phyloP scores from a whole-genome alignment of 495 filamentous ascomycete species.

The Sporormia fimetaria region DNA sequence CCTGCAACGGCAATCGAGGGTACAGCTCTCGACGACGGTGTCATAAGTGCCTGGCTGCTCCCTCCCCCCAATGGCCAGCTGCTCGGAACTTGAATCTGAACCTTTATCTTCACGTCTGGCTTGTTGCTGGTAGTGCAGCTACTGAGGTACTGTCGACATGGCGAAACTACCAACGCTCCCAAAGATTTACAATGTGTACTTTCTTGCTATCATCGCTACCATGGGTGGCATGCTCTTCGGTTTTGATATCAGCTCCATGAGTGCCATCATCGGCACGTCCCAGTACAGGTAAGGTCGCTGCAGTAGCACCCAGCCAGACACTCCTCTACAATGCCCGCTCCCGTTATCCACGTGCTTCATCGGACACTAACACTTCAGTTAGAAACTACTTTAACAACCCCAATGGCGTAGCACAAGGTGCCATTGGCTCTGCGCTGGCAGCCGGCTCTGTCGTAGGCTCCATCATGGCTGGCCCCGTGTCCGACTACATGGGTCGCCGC shows the following conservation, averaged over 20 bases:
- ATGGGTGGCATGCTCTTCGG: constrained; percentile 38
- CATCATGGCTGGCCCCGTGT: constrained; percentile 51
- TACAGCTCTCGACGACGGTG: too few relatives aligned
- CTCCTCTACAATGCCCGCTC: too few relatives aligned
- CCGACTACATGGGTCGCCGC: constrained; percentile 54
- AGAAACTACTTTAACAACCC: constrained; percentile 22
- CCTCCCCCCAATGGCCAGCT: too few relatives aligned
- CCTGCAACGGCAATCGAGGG: too few relatives aligned
- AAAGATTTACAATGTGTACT: constrained; percentile 51
- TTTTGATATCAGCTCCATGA: constrained; percentile 62
- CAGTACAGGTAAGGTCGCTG: constrained; percentile 49
- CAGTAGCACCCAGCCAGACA: too few relatives aligned
- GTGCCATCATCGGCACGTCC: constrained; percentile 56
- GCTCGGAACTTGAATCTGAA: too few relatives aligned
- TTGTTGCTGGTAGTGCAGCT: too few relatives aligned
- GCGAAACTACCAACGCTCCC: constrained; percentile 32
- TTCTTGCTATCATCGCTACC: constrained; percentile 51
- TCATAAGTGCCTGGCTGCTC: too few relatives aligned
- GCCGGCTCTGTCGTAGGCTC: constrained; percentile 57
- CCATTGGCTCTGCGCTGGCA: constrained; percentile 54
- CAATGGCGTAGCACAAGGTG: constrained; percentile 42
- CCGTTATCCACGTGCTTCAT: not conserved
- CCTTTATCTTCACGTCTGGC: too few relatives aligned
- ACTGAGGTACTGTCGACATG: too few relatives aligned
- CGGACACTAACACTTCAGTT: not conserved